Base-by-base conservation (phyloP, 148 eudicot genomes). In the Oxyria digyna region DNA sequence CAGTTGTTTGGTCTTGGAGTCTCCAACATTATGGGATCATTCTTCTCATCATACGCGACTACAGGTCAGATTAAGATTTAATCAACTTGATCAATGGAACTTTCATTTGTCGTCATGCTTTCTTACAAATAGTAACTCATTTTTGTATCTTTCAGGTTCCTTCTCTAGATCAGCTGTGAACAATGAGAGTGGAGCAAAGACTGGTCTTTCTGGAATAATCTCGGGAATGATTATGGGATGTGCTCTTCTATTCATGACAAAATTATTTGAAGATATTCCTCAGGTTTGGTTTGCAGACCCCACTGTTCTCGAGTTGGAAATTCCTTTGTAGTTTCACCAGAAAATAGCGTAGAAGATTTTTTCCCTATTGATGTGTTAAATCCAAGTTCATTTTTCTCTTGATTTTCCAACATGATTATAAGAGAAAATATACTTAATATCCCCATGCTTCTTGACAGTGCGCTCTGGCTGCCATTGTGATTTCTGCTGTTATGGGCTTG, bases 141-240 rank as follows among this genome's bases (percentile, higher is more conserved):
- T 9, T 20, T 65, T 64, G 50, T 38, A 46, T 67, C 62, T 29
- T 71, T 69, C 76, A 95, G 99, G 99, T 8, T 91, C 99, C 72
- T 95, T 95, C 78, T 91, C 99, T 42, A 91, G 99, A 77, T 95
- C 99, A 27, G 99, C 99, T 1, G 99, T 95, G 73, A 91, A 95
- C 73, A 84, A 95, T 82, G 99, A 95, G 81, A 91, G 99, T 81
- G 99, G 99, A 73, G 99, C 97, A 21, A 95, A 87, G 79, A 95
- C 97, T 78, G 99, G 99, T 41, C 81, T 95, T 68, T 81, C 99
- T 68, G 99, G 99, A 69, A 68, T 95, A 67, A 72, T 84, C 46
- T 91, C 85, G 76, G 97, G 96, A 77, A 77, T 91, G 42, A 80
- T 95, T 63, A 89, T 95, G 86, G 80, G 85, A 15, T 95, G 88